Evolutionary conservation across 371 early-diverging fungal species (phyloP).

Genomic region (Mucor irregularis): DNA sequence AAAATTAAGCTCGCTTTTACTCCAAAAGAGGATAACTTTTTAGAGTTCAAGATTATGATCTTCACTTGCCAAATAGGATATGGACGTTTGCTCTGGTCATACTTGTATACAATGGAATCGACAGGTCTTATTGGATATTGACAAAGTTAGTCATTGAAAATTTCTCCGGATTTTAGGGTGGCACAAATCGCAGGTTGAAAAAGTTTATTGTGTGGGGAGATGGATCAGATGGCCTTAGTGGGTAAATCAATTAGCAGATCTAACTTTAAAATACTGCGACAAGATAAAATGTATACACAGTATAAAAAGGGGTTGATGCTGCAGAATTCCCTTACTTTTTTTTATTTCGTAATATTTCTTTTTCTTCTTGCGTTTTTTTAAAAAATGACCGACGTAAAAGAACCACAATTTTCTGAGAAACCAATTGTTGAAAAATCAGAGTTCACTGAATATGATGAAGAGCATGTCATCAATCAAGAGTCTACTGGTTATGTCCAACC

Average conservation of each 20-base stretch:
- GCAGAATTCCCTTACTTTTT: neutral
- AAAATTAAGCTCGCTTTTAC: no score
- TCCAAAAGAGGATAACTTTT: no score
- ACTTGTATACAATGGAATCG: neutral
- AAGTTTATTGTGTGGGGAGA: slow-evolving; percentile 9
- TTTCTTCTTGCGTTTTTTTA: neutral
- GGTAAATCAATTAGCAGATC: neutral
- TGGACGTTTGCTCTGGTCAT: neutral
- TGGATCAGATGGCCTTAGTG: slow-evolving; percentile 5
- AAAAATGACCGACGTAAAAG: neutral
- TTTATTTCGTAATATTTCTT: neutral
- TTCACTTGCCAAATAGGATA: neutral
- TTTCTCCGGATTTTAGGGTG: slow-evolving; percentile 6
- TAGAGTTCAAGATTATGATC: neutral
- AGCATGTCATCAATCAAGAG: slow-evolving; percentile 1
- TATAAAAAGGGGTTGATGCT: neutral
- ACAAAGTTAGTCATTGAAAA: slow-evolving; percentile 12
- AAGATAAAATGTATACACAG: neutral
- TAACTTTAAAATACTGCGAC: no score
- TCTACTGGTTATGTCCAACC: slow-evolving; percentile 11
- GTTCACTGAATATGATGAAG: slow-evolving; percentile 2
- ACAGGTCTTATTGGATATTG: slow-evolving; percentile 1
- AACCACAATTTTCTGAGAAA: neutral
- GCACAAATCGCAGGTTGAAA: slow-evolving; percentile 2
- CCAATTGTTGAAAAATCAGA: neutral